A percentile compares a stretch with the other conserved stretches of the same genome.
These are phyloP conservation scores for Artomyces pyxidatus DNA, from an alignment of 768 basidiomycete genomes.

Conservation along the genomic window DNA sequence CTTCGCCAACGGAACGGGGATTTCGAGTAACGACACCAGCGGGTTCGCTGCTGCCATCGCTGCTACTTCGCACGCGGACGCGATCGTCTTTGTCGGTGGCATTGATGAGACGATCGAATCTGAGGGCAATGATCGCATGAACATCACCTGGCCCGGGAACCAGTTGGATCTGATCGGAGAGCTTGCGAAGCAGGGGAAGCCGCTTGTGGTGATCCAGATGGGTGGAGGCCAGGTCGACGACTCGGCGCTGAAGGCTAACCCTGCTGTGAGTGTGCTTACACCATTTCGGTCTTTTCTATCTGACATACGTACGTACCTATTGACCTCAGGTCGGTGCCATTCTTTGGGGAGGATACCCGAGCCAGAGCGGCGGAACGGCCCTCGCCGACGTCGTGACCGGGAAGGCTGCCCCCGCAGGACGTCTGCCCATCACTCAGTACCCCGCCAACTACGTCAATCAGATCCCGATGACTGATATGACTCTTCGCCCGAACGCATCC, in stretches of 20 bases:
- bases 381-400: conserved; percentile 45
- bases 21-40: conserved; percentile 29
- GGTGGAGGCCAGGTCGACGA: conserved; percentile 51
- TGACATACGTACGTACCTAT: neutral
- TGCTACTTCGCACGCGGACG: conserved; percentile 41
- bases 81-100: conserved; percentile 45
- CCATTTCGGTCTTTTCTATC: neutral
- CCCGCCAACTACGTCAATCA: conserved; percentile 38
- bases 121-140: conserved; percentile 38
- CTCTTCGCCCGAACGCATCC: conserved; percentile 36
- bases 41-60: conserved; percentile 45
- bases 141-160: conserved; percentile 46
- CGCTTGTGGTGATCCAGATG: conserved; percentile 45
- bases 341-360: conserved; percentile 51
- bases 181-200: conserved; percentile 38
- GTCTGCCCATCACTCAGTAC: conserved; percentile 47
- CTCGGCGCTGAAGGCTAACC: conserved; percentile 35
- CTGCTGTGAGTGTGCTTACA: neutral
- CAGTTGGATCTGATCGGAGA: conserved; percentile 42
- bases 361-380: conserved; percentile 47
- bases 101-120: conserved; percentile 43
- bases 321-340: conserved; percentile 44
- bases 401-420: conserved; percentile 45
- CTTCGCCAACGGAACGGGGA: conserved; percentile 35
- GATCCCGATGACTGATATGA: conserved; percentile 54